These are phyloP conservation scores for Naumovozyma castellii DNA, from an alignment of 805 yeast species.

Conservation along the genomic window DNA sequence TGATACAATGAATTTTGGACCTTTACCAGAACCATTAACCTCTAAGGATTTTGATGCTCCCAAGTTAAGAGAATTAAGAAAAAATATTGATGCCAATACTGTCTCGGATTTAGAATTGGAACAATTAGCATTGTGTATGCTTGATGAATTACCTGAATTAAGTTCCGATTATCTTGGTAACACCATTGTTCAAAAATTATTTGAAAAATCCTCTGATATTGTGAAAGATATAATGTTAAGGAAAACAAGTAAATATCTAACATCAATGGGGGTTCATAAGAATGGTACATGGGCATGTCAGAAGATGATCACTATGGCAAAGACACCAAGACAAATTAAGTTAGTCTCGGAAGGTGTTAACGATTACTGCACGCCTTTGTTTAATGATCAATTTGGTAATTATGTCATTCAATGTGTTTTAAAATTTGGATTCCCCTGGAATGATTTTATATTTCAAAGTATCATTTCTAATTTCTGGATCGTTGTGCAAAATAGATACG, in stretches of 20 bases:
- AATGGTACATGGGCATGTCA: slow-evolving; percentile 99
- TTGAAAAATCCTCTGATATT: slow-evolving; percentile 58
- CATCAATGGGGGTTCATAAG: slow-evolving; percentile 90
- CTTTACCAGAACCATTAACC: slow-evolving; percentile 65
- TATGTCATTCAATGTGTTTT: slow-evolving; percentile 94
- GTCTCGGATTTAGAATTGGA: slow-evolving; percentile 62
- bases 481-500: slow-evolving; percentile 81
- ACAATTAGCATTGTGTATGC: slow-evolving; percentile 72
- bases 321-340: slow-evolving; percentile 49
- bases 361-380: slow-evolving; percentile 74
- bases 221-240: slow-evolving; percentile 75
- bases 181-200: slow-evolving; percentile 90
- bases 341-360: slow-evolving; percentile 61
- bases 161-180: slow-evolving; percentile 92
- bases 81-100: slow-evolving; percentile 50
- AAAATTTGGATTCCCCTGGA: slow-evolving; percentile 80
- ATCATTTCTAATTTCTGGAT: slow-evolving; percentile 67
- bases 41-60: slow-evolving; percentile 82
- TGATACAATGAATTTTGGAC: slow-evolving; percentile 47
- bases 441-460: slow-evolving; percentile 80
- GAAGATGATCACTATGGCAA: slow-evolving; percentile 73
- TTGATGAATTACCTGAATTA: slow-evolving; percentile 81
- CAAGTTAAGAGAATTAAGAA: slow-evolving; percentile 76
- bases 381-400: slow-evolving; percentile 94
- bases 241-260: slow-evolving; percentile 64